Evolutionary conservation across 208 protist species (phyloP).

Genomic region (Angomonas deanei): DNA sequence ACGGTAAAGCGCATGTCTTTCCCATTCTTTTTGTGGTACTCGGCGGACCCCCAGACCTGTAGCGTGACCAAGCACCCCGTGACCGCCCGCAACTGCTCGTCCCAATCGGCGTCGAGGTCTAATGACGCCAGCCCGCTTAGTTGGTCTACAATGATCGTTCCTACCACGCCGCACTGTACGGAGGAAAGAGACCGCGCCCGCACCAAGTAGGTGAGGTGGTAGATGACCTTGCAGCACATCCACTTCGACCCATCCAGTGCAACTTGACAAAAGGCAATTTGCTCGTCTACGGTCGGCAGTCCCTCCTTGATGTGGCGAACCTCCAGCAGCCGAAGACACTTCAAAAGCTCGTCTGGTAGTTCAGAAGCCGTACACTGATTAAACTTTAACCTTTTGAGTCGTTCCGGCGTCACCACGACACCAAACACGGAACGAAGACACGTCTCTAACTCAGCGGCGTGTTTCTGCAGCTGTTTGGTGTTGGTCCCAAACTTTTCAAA

Average conservation of each 20-base stretch:
- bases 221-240: slow-evolving; percentile 60
- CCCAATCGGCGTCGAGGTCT: slow-evolving; percentile 77
- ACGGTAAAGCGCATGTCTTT: no score
- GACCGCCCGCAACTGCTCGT: slow-evolving; percentile 60
- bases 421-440: no score
- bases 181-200: neutral
- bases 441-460: no score
- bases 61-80: slow-evolving; percentile 62
- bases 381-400: no score
- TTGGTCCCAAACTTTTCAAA: neutral
- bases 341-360: slow-evolving; percentile 70
- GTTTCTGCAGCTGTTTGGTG: neutral
- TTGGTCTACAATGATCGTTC: neutral
- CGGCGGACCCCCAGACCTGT: slow-evolving; percentile 13
- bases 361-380: slow-evolving; percentile 42
- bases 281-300: slow-evolving; percentile 40
- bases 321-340: slow-evolving; percentile 40
- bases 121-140: slow-evolving; percentile 21
- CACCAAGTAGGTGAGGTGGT: slow-evolving; percentile 14
- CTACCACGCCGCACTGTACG: neutral
- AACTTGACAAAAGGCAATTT: slow-evolving; percentile 60
- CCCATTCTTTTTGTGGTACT: neutral
- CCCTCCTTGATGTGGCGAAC: neutral
- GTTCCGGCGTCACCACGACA: no score
- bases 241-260: slow-evolving; percentile 59